Base-by-base conservation (phyloP, 2,329 filamentous ascomycete genomes). In the Botryosphaeria dothidea region DNA sequence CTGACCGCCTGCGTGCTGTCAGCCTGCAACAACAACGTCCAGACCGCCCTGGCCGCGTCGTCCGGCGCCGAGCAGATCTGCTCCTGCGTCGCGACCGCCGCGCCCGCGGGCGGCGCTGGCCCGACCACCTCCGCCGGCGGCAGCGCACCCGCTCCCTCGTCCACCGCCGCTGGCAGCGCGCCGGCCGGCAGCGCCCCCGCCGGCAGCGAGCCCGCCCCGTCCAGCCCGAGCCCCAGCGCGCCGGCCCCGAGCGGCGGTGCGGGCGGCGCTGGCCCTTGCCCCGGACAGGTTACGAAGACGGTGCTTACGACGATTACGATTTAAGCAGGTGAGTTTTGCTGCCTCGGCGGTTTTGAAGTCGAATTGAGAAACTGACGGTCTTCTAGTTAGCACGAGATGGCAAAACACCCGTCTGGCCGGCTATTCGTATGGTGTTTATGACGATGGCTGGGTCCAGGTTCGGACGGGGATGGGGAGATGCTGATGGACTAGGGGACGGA, bases 41-140 rank as follows among this genome's bases (percentile, higher is more conserved):
- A 57, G n/a, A 54, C 49, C 13, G 62, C 62, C n/a, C 51, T 64
- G 25, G 27, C 46, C 27, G 62, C 41, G 41, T 57, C 49, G 19
- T 57, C 62, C 3, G 62, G 51, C 38, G 62, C 62, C 8, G n/a
- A 45, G 25, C 17, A 46, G 27, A 54, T 64, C 51, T 64, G 62
- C 52, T 49, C 51, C 8, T 64, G 62, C 52, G 62, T 58, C 13
- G 52, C 51, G 17, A 58, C 62, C 17, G 62, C 52, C 13, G 31
- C 11, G 58, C 58, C 62, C 9, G 29, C 68, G 0, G 38, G 25
- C 25, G 23, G 36, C 3, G 23, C 36, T 13, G 46, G 31, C 9
- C 23, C 60, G 17, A 31, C 60, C 3, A 41, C 45, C 3, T 11
- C 19, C 3, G 13, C 57, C 36, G 29, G 43, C 41, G 21, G 57